A percentile compares a stretch with the other conserved stretches of the same genome.
These are phyloP conservation scores for Teunomyces barrocoloradensis DNA, from an alignment of 805 yeast species.

Conservation along the genomic window DNA sequence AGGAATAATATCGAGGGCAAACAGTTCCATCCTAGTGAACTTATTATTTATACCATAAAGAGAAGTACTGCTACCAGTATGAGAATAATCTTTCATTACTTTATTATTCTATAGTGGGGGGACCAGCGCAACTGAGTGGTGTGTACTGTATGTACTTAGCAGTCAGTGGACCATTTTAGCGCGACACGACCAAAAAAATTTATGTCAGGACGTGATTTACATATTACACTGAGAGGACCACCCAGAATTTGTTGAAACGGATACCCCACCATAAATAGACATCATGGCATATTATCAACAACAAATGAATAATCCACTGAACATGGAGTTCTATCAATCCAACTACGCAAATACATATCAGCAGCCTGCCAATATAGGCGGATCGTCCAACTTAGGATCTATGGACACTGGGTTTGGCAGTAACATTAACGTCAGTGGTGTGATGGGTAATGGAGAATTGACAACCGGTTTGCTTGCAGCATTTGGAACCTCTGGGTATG, in stretches of 20 bases:
- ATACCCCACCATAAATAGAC: neutral
- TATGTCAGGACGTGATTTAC: constrained; percentile 2
- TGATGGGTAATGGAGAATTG: constrained; percentile 47
- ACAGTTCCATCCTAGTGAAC: neutral
- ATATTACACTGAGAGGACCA: neutral
- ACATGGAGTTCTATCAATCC: constrained; percentile 44
- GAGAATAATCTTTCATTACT: too few relatives aligned
- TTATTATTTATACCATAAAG: too few relatives aligned
- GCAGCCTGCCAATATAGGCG: constrained; percentile 15
- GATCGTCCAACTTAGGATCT: constrained; percentile 28
- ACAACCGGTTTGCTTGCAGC: constrained; percentile 85
- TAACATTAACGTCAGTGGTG: constrained; percentile 38
- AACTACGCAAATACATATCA: constrained; percentile 32
- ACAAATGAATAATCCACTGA: constrained; percentile 29
- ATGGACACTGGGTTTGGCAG: constrained; percentile 39
- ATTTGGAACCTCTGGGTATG: constrained; percentile 86
- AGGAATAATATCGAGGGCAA: neutral
- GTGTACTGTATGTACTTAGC: neutral
- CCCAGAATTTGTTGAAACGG: neutral
- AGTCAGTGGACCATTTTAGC: neutral
- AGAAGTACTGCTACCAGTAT: too few relatives aligned
- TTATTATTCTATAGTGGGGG: too few relatives aligned
- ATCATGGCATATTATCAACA: constrained; percentile 44
- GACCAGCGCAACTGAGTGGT: neutral
- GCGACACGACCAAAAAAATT: constrained; percentile 4